A percentile compares a stretch with the other conserved stretches of the same genome.
Conservation (phyloP, 163 green algal genomes). For the Chloromonas sp. region DNA sequence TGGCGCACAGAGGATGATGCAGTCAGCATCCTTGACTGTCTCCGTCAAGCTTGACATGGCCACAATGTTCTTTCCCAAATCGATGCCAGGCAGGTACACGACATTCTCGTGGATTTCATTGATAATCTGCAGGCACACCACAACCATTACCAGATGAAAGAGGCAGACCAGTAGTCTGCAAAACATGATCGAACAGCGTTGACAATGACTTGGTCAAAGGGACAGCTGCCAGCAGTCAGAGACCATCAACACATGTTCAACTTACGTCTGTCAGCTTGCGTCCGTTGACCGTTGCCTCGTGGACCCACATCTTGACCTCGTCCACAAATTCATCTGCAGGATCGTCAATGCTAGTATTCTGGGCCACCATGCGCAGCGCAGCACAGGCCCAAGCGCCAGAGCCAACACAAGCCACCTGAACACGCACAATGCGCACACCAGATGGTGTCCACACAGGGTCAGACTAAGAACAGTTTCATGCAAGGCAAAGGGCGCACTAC, state of each 20-base stretch:
- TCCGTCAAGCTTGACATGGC: slow-evolving; percentile 43
- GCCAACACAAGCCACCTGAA: slow-evolving; percentile 61
- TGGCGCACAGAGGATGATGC: slow-evolving; percentile 63
- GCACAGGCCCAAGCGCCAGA: slow-evolving; percentile 58
- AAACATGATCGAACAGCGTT: too few species aligned
- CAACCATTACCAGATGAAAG: neutral
- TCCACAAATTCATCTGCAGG: slow-evolving; percentile 46
- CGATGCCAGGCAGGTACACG: slow-evolving; percentile 33
- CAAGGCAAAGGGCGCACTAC: neutral
- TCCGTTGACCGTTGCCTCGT: slow-evolving; percentile 57
- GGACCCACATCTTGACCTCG: slow-evolving; percentile 70
- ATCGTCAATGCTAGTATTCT: slow-evolving; percentile 44
- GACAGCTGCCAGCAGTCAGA: too few species aligned
- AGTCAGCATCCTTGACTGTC: slow-evolving; percentile 25
- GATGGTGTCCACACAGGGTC: too few species aligned
- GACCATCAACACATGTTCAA: neutral
- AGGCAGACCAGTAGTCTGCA: too few species aligned
- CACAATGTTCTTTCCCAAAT: slow-evolving; percentile 44
- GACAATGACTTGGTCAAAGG: too few species aligned
- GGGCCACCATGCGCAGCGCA: slow-evolving; percentile 48
- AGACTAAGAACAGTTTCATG: too few species aligned
- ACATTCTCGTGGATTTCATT: slow-evolving; percentile 33
- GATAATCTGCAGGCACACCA: slow-evolving; percentile 28
- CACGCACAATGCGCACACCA: too few species aligned
- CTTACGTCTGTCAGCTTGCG: slow-evolving; percentile 59